Evolutionary conservation across 352 stramenopile genomes (phyloP), one percentile per base, ranked within the genome.

Genomic region (Phytophthora cactorum): DNA sequence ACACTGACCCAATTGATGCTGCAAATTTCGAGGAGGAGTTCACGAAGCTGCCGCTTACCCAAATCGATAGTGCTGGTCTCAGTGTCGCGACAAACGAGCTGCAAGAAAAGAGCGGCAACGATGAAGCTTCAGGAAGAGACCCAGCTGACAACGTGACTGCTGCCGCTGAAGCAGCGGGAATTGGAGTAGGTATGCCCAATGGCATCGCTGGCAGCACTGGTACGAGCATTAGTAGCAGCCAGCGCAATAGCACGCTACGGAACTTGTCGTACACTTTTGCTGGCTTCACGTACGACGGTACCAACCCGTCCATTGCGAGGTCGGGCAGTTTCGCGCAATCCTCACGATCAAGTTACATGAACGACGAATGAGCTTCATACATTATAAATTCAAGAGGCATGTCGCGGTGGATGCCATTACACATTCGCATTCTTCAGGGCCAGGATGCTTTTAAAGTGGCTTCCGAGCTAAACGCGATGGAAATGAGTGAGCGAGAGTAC

Each of bases 231-330:
- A 76, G 58, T 59, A 73, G 64, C 47, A 71, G 56, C 27, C 66
- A 78, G 45, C 72, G 78, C 59, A 89, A 89, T 72, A 93, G 79
- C 63, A 81, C 79, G 66, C 66, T 88, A 41, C 79, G 87, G 36
- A 95, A 92, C 70, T 68, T 95, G 70, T 95, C 86, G 68, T 95
- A 95, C 66, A 94, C 86, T 43, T 94, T 94, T 52, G 84, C 85
- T 11, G 86, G 86, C 39, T 94, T 94, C 68, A 94, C 86, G 45
- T 94, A 92, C 66, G 86, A 94, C 52, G 82, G 86, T n/a, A 74
- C 71, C 11, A 83, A 78, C n/a, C 75, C 79, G 50, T 81, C 77
- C 4, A 53, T 81, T 27, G 57, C 61, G 9, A 68, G 50, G 7
- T 79, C 74, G 22, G 72, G 56, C 61, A 86, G 70, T 63, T 75